These are phyloP conservation scores for Alternaria sp. DNA, from an alignment of 2,329 filamentous ascomycete genomes.

Conservation along the genomic window DNA sequence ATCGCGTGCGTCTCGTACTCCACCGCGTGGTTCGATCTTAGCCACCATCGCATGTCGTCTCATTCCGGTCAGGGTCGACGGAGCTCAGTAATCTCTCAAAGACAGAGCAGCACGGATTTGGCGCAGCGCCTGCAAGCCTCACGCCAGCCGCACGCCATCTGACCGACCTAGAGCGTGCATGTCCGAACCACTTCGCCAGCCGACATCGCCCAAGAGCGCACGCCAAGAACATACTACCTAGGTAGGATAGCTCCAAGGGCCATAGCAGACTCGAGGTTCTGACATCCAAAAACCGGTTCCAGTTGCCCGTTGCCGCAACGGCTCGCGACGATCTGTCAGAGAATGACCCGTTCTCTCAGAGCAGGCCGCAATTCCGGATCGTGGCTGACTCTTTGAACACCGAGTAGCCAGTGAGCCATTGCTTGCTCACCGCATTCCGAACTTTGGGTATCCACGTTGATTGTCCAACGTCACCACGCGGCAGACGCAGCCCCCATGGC, in stretches of 20 bases:
- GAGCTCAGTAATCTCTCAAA: constrained; percentile 15
- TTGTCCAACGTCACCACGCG: constrained; percentile 15
- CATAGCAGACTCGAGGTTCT: not conserved
- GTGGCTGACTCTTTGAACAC: constrained; percentile 15
- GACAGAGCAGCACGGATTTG: constrained; percentile 14
- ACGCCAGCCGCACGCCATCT: constrained; percentile 22
- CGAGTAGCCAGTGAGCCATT: constrained; percentile 11
- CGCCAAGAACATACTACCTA: constrained; percentile 1
- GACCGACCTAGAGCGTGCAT: constrained; percentile 10
- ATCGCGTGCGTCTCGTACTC: constrained; percentile 21
- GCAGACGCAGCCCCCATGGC: constrained; percentile 11
- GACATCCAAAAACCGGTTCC: constrained; percentile 31
- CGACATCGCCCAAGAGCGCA: constrained; percentile 20
- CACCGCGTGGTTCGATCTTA: constrained; percentile 22
- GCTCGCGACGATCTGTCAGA: constrained; percentile 30
- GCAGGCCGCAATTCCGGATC: constrained; percentile 20
- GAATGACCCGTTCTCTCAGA: constrained; percentile 9
- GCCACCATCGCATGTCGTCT: constrained; percentile 23
- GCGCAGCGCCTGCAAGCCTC: constrained; percentile 31
- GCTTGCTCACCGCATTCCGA: constrained; percentile 15
- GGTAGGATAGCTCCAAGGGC: constrained; percentile 1
- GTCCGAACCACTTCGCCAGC: not conserved
- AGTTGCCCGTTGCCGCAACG: constrained; percentile 35
- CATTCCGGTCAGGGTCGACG: constrained; percentile 21
- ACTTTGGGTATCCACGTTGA: constrained; percentile 12